Evolutionary conservation across 768 basidiomycete genomes (phyloP).

Genomic region (Mycena albidolilacea): DNA sequence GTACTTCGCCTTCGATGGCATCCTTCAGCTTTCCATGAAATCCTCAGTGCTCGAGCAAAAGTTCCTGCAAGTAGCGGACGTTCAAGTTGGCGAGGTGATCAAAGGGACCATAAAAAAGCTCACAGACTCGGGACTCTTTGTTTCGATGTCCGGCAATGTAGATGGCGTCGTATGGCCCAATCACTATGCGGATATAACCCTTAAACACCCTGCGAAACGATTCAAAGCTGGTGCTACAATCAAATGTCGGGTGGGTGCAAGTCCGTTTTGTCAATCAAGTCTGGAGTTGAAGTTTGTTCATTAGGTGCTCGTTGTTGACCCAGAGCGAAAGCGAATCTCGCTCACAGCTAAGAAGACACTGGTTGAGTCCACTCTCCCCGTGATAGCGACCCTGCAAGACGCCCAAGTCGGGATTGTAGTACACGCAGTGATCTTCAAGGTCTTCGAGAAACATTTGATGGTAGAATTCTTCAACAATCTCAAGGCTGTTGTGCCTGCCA

Average conservation of each 20-base stretch:
- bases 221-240: conserved; percentile 89
- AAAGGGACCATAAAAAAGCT: conserved; percentile 92
- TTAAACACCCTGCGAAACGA: conserved; percentile 93
- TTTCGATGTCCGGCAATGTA: conserved; percentile 88
- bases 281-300: conserved; percentile 11
- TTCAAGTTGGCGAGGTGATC: conserved; percentile 88
- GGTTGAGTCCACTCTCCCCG: conserved; percentile 82
- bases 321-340: conserved; percentile 83
- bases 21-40: conserved; percentile 90
- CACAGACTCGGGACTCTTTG: conserved; percentile 85
- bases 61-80: conserved; percentile 86
- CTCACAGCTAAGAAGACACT: conserved; percentile 95
- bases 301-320: conserved; percentile 88
- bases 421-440: conserved; percentile 87
- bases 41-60: conserved; percentile 87
- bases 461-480: conserved; percentile 94
- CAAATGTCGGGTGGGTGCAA: conserved; percentile 82
- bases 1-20: conserved; percentile 87
- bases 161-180: conserved; percentile 95
- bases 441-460: conserved; percentile 84
- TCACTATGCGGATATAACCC: conserved; percentile 94
- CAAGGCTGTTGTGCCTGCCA: conserved; percentile 84
- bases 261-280: conserved; percentile 19
- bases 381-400: conserved; percentile 76
- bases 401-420: conserved; percentile 79